Evolutionary conservation across 2,329 filamentous ascomycete genomes (phyloP), one percentile per base, ranked within the genome.

Genomic region (Ceratocystis cubensis): DNA sequence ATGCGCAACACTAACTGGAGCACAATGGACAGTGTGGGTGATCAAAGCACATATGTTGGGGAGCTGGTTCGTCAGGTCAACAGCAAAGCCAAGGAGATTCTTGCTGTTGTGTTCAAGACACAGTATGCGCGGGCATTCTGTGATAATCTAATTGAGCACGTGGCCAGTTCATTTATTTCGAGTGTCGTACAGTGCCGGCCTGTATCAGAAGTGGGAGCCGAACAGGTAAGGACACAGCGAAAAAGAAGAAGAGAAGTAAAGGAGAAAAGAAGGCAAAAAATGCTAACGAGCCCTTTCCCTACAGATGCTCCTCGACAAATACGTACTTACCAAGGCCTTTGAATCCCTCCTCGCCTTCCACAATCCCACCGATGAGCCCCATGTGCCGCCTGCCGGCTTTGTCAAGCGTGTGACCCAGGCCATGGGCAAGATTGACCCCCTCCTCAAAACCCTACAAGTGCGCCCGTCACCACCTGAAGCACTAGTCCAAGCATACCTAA

Each of bases 1-100:
- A 99, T 99, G 94, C 88, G 87, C 69, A 96, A 96, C 73, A 96
- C 88, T 0, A 89, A 92, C 62, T 99, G 94, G 94, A 89, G 87
- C 75, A 91, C 88, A 70, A 89, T 99, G 80, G 94, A 97, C 71
- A 88, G 83, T 68, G 94, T 96, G 3, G 90, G 90, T 57, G 94
- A 99, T 74, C 91, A 96, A 73, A 96, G 91, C 75, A 87, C 88
- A 0, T 99, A 96, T 71, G 90, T 97, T 30, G 84, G 85, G 7
- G 90, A 96, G 74, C 80, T 99, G 2, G 77, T 96, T 61, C 83
- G 82, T 64, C 84, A 86, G 67, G 82, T 95, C 67, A 89, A 91
- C 72, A 78, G 81, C 3, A 87, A 85, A 70, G 83, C 88, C 15
- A 82, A 82, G 33, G 89, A 94, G 72, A 88, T 96, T 2, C 76